These are phyloP conservation scores for Nyssa sinensis DNA, from an alignment of 148 eudicot species.

Conservation along the genomic window DNA sequence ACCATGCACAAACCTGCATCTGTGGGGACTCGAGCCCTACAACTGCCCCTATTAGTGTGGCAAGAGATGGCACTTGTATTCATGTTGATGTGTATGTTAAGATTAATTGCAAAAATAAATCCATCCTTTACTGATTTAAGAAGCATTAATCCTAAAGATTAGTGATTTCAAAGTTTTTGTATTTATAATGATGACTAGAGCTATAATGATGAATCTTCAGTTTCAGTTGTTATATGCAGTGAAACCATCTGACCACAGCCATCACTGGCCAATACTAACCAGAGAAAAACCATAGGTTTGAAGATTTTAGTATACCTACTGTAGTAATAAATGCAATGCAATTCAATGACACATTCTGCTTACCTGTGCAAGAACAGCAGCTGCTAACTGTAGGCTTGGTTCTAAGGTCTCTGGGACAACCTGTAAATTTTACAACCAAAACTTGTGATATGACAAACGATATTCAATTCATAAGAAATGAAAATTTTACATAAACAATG, in stretches of 20 bases:
- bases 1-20: background rate
- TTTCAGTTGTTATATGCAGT: background rate
- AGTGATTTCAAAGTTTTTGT: background rate
- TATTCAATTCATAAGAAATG: background rate
- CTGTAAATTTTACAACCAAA: slow-evolving; percentile 32
- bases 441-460: slow-evolving; percentile 1
- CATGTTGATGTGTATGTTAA: background rate
- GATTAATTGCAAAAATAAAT: background rate
- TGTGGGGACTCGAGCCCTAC: background rate
- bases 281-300: background rate
- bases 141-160: background rate
- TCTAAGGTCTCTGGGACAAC: slow-evolving; percentile 92
- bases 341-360: slow-evolving; percentile 2
- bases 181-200: background rate
- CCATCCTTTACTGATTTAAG: background rate
- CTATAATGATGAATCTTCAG: background rate
- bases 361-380: slow-evolving; percentile 97
- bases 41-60: background rate
- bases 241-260: background rate
- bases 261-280: background rate
- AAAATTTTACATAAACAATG: background rate
- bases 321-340: background rate
- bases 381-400: slow-evolving; percentile 92
- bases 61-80: background rate
- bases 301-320: background rate